These are phyloP conservation scores for Syncephalastrum monosporum DNA, from an alignment of 371 early-diverging fungal species.

Conservation along the genomic window DNA sequence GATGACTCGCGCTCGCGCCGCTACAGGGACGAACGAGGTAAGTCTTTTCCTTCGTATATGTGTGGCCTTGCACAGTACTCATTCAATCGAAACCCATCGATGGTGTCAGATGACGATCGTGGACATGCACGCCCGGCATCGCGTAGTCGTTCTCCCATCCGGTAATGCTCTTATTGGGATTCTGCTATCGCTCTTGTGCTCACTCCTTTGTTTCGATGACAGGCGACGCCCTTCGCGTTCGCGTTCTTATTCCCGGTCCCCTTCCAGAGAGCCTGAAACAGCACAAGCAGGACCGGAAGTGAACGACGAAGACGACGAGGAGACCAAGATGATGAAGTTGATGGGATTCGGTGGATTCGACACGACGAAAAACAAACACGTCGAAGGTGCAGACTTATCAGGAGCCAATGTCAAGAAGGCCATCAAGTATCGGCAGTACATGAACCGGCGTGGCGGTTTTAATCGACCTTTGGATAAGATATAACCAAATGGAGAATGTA, in stretches of 20 bases:
- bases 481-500: slow-evolving; percentile 3
- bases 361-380: slow-evolving; percentile 81
- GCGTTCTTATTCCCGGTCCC: neutral
- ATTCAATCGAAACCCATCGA: neutral
- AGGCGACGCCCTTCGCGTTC: slow-evolving; percentile 6
- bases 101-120: neutral
- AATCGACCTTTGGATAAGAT: slow-evolving; percentile 58
- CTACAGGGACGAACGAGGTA: no score
- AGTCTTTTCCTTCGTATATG: no score
- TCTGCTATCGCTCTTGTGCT: neutral
- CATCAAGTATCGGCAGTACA: slow-evolving; percentile 90
- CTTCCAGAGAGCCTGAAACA: neutral
- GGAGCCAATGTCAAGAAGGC: slow-evolving; percentile 72
- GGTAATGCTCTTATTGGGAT: neutral
- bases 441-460: slow-evolving; percentile 94
- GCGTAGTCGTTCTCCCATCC: slow-evolving; percentile 6
- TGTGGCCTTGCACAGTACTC: no score
- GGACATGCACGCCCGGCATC: slow-evolving; percentile 12
- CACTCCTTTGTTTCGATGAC: neutral
- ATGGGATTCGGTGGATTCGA: slow-evolving; percentile 93
- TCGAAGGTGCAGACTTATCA: slow-evolving; percentile 66
- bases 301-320: slow-evolving; percentile 46
- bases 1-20: neutral
- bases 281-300: slow-evolving; percentile 11
- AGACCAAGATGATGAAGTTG: slow-evolving; percentile 53